A percentile compares a stretch with the other conserved stretches of the same genome.
These are phyloP conservation scores for Leptographium wingfieldii DNA, from an alignment of 2,329 filamentous ascomycete species.

Conservation along the genomic window DNA sequence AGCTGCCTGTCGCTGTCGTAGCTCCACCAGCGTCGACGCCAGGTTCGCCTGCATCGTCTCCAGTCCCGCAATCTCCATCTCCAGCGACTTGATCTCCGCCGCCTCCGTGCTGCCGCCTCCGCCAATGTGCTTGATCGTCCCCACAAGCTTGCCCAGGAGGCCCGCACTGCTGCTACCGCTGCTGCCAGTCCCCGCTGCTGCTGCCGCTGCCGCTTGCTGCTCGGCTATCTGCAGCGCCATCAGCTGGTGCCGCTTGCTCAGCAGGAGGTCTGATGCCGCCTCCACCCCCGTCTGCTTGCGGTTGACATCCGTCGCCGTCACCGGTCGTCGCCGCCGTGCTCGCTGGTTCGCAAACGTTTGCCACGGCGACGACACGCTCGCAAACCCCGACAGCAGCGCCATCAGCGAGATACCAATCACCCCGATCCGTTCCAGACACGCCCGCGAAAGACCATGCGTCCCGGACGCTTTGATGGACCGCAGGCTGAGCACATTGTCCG, in stretches of 20 bases:
- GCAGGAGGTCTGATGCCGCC: constrained; percentile 67
- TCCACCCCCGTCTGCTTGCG: constrained; percentile 70
- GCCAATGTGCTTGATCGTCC: constrained; percentile 38
- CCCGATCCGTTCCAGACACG: constrained; percentile 57
- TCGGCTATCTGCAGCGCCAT: constrained; percentile 45
- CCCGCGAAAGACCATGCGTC: constrained; percentile 28
- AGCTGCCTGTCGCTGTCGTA: constrained; percentile 50
- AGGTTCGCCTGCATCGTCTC: constrained; percentile 68
- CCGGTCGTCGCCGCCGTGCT: constrained; percentile 34
- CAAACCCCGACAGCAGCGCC: constrained; percentile 80
- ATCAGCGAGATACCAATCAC: constrained; percentile 78
- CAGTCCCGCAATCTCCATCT: constrained; percentile 66
- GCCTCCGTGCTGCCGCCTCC: constrained; percentile 40
- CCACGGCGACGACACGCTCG: constrained; percentile 79
- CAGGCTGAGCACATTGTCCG: neutral
- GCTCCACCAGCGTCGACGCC: constrained; percentile 47
- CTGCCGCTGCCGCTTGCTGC: neutral
- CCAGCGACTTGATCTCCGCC: constrained; percentile 50
- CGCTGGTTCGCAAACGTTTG: constrained; percentile 58
- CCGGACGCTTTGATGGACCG: constrained; percentile 1
- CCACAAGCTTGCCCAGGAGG: constrained; percentile 62
- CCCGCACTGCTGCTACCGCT: neutral
- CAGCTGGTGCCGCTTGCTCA: constrained; percentile 60
- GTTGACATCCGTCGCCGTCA: constrained; percentile 61
- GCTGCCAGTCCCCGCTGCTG: constrained; percentile 6